Percentiles rank a stretch among this genome's conserved stretches.
phyloP scores from a whole-genome alignment of 2,329 filamentous ascomycete species.

The Penicillium griseofulvum region DNA sequence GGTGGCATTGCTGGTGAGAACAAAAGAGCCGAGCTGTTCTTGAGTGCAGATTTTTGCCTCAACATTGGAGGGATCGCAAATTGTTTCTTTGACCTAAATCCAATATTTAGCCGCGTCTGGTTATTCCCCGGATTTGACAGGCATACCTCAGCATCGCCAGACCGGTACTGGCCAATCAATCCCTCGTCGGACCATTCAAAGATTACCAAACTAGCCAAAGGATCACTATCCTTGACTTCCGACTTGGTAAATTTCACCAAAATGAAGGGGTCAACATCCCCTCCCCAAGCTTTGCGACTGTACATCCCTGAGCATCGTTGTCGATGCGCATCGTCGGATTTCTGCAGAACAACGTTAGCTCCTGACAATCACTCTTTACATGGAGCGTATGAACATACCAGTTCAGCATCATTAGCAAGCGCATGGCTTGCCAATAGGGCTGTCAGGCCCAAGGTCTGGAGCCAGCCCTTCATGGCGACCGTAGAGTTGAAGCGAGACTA shows the following conservation, averaged over 20 bases:
- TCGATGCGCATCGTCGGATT: slow-evolving; percentile 70
- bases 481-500: slow-evolving; percentile 25
- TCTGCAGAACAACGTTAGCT: slow-evolving; percentile 49
- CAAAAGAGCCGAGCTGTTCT: slow-evolving; percentile 79
- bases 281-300: slow-evolving; percentile 83
- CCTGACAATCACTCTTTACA: not conserved
- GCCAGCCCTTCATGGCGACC: slow-evolving; percentile 42
- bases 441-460: slow-evolving; percentile 36
- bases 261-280: slow-evolving; percentile 84
- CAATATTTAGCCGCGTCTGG: slow-evolving; percentile 31
- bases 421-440: slow-evolving; percentile 39
- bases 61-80: slow-evolving; percentile 74
- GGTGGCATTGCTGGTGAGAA: slow-evolving; percentile 73
- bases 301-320: slow-evolving; percentile 95
- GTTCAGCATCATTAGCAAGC: slow-evolving; percentile 46
- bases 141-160: slow-evolving; percentile 55
- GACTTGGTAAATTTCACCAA: slow-evolving; percentile 71
- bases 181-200: slow-evolving; percentile 91
- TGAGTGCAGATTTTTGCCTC: slow-evolving; percentile 68
- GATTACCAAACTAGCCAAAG: slow-evolving; percentile 77
- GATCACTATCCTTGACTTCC: slow-evolving; percentile 63
- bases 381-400: slow-evolving; percentile 33
- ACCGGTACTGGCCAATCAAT: slow-evolving; percentile 68
- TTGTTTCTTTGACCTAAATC: slow-evolving; percentile 57
- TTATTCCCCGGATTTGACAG: not conserved